These are phyloP conservation scores for Fulvia fulva DNA, from an alignment of 2,329 filamentous ascomycete species.

Conservation along the genomic window DNA sequence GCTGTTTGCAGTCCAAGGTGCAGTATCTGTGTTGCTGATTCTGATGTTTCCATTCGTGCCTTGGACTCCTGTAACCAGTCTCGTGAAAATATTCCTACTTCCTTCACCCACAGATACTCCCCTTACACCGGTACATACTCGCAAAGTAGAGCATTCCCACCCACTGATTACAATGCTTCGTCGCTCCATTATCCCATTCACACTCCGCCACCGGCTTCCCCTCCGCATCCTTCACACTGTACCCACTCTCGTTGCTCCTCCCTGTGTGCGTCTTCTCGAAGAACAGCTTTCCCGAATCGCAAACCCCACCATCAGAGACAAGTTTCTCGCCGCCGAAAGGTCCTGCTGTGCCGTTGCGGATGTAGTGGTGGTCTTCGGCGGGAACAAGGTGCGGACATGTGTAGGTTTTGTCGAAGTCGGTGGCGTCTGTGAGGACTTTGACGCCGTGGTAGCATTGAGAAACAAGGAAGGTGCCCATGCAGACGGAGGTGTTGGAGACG, in stretches of 20 bases:
- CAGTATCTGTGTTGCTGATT: no score
- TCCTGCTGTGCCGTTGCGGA: conserved; percentile 18
- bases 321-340: conserved; percentile 5
- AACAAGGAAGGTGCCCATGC: conserved; percentile 20
- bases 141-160: conserved; percentile 19
- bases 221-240: conserved; percentile 11
- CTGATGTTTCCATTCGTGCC: no score
- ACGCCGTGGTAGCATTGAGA: conserved; percentile 16
- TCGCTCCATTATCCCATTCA: conserved; percentile 4
- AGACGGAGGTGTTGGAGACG: conserved; percentile 22
- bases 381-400: conserved; percentile 17
- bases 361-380: conserved; percentile 21
- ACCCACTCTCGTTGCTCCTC: background rate
- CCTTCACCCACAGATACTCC: conserved; percentile 9
- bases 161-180: conserved; percentile 18
- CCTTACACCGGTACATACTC: conserved; percentile 16
- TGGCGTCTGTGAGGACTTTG: conserved; percentile 16
- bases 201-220: conserved; percentile 16
- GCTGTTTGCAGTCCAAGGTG: no score
- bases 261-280: conserved; percentile 11
- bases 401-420: conserved; percentile 12
- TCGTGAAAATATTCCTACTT: no score
- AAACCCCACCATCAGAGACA: conserved; percentile 12
- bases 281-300: conserved; percentile 15
- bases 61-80: no score